phyloP scores from a whole-genome alignment of 108 stramenopile genomes.

The Nitzschia inconspicua region DNA sequence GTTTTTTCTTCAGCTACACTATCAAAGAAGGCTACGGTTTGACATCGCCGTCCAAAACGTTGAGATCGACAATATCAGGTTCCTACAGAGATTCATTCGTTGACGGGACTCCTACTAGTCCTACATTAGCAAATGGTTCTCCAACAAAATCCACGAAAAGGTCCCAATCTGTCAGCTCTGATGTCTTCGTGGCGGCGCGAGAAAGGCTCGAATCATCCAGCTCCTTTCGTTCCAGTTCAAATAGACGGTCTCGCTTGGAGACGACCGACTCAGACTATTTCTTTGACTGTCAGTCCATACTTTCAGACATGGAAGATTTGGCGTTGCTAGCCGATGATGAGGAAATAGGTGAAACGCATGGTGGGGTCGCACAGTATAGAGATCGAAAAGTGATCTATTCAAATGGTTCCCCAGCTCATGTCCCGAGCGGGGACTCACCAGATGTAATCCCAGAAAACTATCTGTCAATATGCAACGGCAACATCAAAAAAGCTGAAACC shows the following conservation, averaged over 20 bases:
- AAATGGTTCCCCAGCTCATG: slow-evolving; percentile 42
- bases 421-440: slow-evolving; percentile 39
- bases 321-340: neutral
- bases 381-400: slow-evolving; percentile 24
- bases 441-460: slow-evolving; percentile 37
- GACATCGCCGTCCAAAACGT: neutral
- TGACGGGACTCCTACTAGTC: neutral
- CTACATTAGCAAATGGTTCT: neutral
- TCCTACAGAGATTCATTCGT: neutral
- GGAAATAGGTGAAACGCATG: neutral
- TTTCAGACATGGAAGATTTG: slow-evolving; percentile 22
- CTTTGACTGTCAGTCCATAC: slow-evolving; percentile 27
- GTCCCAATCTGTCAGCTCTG: neutral
- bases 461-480: slow-evolving; percentile 16
- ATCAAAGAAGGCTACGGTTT: too few species aligned
- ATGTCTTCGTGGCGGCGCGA: neutral
- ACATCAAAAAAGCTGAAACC: slow-evolving; percentile 28
- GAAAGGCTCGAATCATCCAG: neutral
- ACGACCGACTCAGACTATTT: slow-evolving; percentile 15
- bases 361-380: neutral
- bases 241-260: neutral
- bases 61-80: neutral
- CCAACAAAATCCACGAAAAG: neutral
- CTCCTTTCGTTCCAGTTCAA: neutral
- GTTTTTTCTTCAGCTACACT: too few species aligned